phyloP scores from a whole-genome alignment of 1,284 basidiomycete species.

The Albatrellus sp. region DNA sequence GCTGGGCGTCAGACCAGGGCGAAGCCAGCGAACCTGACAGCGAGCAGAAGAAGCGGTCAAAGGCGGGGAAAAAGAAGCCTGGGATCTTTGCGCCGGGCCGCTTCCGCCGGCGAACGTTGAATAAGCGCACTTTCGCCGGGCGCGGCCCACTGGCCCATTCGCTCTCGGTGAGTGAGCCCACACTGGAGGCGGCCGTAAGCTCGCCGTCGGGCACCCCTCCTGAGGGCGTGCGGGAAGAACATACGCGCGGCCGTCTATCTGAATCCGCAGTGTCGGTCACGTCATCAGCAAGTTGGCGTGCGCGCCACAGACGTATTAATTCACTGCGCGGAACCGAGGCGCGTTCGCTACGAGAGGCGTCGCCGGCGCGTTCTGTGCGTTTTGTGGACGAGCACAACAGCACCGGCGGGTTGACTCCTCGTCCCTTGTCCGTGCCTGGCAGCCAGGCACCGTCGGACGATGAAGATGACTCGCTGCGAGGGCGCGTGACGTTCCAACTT shows the following conservation, averaged over 20 bases:
- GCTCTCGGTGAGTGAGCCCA: not conserved
- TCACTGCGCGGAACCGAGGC: conserved; percentile 1
- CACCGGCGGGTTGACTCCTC: not conserved
- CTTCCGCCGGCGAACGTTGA: not conserved
- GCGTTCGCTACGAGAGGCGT: not conserved
- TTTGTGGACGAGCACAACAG: conserved; percentile 1
- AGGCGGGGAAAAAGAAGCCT: conserved; percentile 1
- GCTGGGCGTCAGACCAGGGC: conserved; percentile 3
- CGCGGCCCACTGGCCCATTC: not conserved
- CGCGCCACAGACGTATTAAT: conserved; percentile 1
- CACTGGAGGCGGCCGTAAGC: not conserved
- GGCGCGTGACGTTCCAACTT: no score
- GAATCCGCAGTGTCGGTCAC: not conserved
- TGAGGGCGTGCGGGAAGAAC: not conserved
- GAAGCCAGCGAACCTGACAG: not conserved
- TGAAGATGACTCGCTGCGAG: conserved; percentile 1
- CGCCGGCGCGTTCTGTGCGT: conserved; percentile 4
- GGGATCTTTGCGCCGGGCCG: not conserved
- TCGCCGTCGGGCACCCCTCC: not conserved
- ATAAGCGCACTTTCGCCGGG: not conserved
- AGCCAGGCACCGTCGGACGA: conserved; percentile 5
- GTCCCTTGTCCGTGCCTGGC: not conserved
- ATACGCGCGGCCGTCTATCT: no score
- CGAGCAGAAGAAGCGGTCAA: not conserved
- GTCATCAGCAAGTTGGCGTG: not conserved